Evolutionary conservation across 2,329 filamentous ascomycete species (phyloP).

Genomic region (Aspergillus neoniger): DNA sequence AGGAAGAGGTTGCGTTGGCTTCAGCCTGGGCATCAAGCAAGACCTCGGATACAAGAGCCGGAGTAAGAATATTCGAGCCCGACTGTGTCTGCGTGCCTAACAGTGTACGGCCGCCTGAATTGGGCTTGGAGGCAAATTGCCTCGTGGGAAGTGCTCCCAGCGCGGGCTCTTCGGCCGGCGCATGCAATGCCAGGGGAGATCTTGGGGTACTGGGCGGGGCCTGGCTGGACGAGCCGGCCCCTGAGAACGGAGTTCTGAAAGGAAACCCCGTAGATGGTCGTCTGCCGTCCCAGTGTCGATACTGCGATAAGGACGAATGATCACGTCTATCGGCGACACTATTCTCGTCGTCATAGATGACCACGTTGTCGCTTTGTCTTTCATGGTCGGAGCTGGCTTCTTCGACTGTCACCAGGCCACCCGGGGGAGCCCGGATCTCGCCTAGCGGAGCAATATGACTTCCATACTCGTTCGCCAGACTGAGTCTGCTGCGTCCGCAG

Average conservation of each 20-base stretch:
- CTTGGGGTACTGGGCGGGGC: conserved; percentile 18
- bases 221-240: conserved; percentile 20
- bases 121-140: conserved; percentile 32
- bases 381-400: conserved; percentile 45
- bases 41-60: conserved; percentile 43
- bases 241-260: conserved; percentile 18
- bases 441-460: conserved; percentile 64
- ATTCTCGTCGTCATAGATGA: conserved; percentile 43
- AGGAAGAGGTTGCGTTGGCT: conserved; percentile 2
- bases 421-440: conserved; percentile 51
- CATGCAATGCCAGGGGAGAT: conserved; percentile 5
- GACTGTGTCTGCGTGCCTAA: conserved; percentile 26
- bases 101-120: conserved; percentile 32
- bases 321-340: conserved; percentile 40
- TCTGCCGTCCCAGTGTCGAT: conserved; percentile 40
- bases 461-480: conserved; percentile 63
- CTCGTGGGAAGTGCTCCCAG: conserved; percentile 20
- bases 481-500: conserved; percentile 61
- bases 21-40: conserved; percentile 40
- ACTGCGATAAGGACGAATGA: conserved; percentile 37
- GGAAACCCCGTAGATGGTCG: conserved; percentile 26
- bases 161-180: conserved; percentile 1
- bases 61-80: conserved; percentile 31
- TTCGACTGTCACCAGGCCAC: conserved; percentile 45
- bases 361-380: conserved; percentile 38